Percentiles rank a stretch among this genome's conserved stretches.
phyloP scores from a whole-genome alignment of 768 basidiomycete genomes.

The Podaxis sp. region DNA sequence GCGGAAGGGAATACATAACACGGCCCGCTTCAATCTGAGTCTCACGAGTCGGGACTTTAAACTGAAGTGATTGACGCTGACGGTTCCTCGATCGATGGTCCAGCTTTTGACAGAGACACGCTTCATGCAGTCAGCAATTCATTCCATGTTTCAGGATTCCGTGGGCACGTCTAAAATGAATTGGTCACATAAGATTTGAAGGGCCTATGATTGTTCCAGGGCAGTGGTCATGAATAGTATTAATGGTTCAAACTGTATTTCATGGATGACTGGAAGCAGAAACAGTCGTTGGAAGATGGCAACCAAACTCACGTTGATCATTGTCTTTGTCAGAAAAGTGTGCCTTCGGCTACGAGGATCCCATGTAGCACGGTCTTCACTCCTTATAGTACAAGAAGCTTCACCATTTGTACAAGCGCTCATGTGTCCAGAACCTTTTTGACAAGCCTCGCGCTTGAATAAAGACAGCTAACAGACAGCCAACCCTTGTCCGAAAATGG shows the following conservation, averaged over 20 bases:
- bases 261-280: no score
- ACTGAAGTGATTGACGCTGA: background rate
- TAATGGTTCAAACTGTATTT: no score
- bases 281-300: no score
- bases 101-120: background rate
- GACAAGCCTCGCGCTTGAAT: background rate
- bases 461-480: background rate
- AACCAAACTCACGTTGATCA: no score
- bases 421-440: background rate
- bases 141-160: no score
- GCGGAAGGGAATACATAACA: background rate
- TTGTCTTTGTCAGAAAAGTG: no score
- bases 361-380: background rate
- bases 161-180: no score
- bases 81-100: constrained; percentile 1
- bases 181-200: no score
- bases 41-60: background rate
- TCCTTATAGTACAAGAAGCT: background rate
- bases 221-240: no score
- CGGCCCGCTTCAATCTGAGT: background rate
- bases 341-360: no score
- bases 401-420: background rate
- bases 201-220: no score
- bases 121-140: no score
- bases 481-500: background rate